Evolutionary conservation across 2,329 filamentous ascomycete species (phyloP), one percentile per base, ranked within the genome.

Genomic region (Aotearoamyces nothofagi): DNA sequence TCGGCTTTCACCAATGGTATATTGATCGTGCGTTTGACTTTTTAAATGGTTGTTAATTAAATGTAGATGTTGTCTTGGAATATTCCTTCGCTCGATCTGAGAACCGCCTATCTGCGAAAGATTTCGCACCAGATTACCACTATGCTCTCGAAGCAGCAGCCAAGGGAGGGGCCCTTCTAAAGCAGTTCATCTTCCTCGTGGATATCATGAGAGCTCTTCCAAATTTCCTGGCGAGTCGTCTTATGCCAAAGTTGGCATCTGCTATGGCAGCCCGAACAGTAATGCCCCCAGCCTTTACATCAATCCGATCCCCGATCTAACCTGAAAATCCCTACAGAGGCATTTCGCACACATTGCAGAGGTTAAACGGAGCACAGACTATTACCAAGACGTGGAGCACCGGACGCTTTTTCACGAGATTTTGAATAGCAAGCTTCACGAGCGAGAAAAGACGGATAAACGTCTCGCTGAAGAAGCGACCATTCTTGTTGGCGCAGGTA

Each of bases 381-480:
- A n/a, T n/a, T n/a, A n/a, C n/a, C n/a, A n/a, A n/a, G n/a, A n/a
- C n/a, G n/a, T n/a, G n/a, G n/a, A n/a, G n/a, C n/a, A n/a, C n/a
- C n/a, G n/a, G n/a, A n/a, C n/a, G n/a, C n/a, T n/a, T n/a, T n/a
- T n/a, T n/a, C n/a, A n/a, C n/a, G n/a, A n/a, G n/a, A n/a, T n/a
- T n/a, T n/a, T n/a, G n/a, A n/a, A n/a, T n/a, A n/a, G n/a, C n/a
- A n/a, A n/a, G n/a, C n/a, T n/a, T n/a, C n/a, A n/a, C n/a, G n/a
- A n/a, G n/a, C n/a, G n/a, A n/a, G n/a, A n/a, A n/a, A n/a, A n/a
- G n/a, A n/a, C n/a, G n/a, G n/a, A n/a, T n/a, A n/a, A n/a, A n/a
- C 44, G 56, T 1, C 37, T 58, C 5, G 37, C 37, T 4, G 39
- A 48, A 6, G 56, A 60, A 13, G 47, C 29, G 9, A 30, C 37